Percentiles rank a stretch among this genome's conserved stretches.
phyloP scores from a whole-genome alignment of 352 stramenopile genomes.

The Globisporangium canariense region DNA sequence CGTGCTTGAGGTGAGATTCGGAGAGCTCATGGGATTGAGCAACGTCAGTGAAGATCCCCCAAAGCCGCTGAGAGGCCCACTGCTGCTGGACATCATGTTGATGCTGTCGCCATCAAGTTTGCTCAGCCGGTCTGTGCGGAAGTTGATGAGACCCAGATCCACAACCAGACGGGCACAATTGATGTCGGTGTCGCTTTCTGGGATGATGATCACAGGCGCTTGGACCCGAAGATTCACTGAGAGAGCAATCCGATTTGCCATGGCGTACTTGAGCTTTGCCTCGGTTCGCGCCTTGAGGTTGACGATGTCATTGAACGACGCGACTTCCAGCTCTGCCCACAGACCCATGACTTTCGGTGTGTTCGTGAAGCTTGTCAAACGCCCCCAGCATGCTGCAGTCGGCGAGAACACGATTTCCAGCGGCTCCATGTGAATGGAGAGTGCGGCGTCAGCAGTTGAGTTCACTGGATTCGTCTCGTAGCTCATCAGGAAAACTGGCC shows the following conservation, averaged over 20 bases:
- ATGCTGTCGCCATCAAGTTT: slow-evolving; percentile 62
- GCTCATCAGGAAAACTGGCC: slow-evolving; percentile 79
- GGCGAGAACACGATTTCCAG: slow-evolving; percentile 85
- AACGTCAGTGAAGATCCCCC: slow-evolving; percentile 38
- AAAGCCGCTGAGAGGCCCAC: slow-evolving; percentile 26
- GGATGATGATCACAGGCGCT: slow-evolving; percentile 82
- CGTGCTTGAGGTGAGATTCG: slow-evolving; percentile 46
- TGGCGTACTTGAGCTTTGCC: slow-evolving; percentile 87
- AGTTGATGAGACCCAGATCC: slow-evolving; percentile 83
- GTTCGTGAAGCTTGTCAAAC: slow-evolving; percentile 68
- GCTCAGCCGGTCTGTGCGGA: slow-evolving; percentile 78
- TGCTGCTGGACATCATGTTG: slow-evolving; percentile 28
- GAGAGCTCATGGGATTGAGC: slow-evolving; percentile 37
- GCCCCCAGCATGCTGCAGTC: slow-evolving; percentile 78
- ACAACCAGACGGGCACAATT: slow-evolving; percentile 76
- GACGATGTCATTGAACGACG: slow-evolving; percentile 89
- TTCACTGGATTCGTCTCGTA: slow-evolving; percentile 76
- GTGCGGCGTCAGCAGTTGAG: slow-evolving; percentile 59
- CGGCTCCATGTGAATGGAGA: slow-evolving; percentile 85
- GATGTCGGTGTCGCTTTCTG: slow-evolving; percentile 75
- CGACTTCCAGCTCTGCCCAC: slow-evolving; percentile 86
- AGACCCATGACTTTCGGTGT: slow-evolving; percentile 73
- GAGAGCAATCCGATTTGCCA: slow-evolving; percentile 82
- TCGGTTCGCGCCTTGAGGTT: slow-evolving; percentile 85
- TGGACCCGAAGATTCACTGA: slow-evolving; percentile 82